Conservation (phyloP, 495 filamentous ascomycete species). For the Talaromyces liani region DNA sequence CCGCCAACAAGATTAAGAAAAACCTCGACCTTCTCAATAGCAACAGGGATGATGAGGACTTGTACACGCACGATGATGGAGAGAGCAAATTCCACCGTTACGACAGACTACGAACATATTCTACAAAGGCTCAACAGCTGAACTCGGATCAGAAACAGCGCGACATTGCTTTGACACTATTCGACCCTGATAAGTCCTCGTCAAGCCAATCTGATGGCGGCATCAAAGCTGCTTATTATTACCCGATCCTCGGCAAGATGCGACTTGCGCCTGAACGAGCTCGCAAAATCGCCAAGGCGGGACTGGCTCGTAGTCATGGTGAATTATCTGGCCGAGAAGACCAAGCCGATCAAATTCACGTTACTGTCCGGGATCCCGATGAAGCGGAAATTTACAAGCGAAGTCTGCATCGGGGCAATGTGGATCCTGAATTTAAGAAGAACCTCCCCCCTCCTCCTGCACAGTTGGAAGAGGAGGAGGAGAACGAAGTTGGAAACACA, state of each 20-base stretch:
- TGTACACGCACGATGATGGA: conserved; percentile 54
- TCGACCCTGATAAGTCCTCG: conserved; percentile 45
- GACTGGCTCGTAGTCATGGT: conserved; percentile 27
- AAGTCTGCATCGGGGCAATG: conserved; percentile 29
- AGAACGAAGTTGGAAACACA: not conserved
- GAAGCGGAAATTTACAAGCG: conserved; percentile 46
- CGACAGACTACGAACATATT: conserved; percentile 74
- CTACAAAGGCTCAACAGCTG: conserved; percentile 63
- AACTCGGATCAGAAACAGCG: conserved; percentile 44
- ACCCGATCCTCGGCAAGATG: conserved; percentile 70
- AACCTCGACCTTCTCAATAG: conserved; percentile 67
- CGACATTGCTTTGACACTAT: conserved; percentile 54
- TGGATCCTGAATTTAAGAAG: conserved; percentile 38
- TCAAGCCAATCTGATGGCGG: conserved; percentile 20
- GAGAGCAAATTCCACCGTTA: conserved; percentile 56
- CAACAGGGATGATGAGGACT: conserved; percentile 54
- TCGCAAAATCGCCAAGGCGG: conserved; percentile 41
- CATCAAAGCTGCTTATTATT: conserved; percentile 79
- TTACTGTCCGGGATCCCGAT: conserved; percentile 45
- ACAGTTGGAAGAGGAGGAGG: conserved; percentile 17
- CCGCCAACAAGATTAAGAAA: conserved; percentile 55
- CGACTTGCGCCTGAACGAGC: conserved; percentile 51
- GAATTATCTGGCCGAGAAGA: conserved; percentile 29
- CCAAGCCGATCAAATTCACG: conserved; percentile 48
- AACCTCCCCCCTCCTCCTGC: conserved; percentile 32